Conservation (phyloP, 441 rosid species). For the Theobroma grandiflorum region DNA sequence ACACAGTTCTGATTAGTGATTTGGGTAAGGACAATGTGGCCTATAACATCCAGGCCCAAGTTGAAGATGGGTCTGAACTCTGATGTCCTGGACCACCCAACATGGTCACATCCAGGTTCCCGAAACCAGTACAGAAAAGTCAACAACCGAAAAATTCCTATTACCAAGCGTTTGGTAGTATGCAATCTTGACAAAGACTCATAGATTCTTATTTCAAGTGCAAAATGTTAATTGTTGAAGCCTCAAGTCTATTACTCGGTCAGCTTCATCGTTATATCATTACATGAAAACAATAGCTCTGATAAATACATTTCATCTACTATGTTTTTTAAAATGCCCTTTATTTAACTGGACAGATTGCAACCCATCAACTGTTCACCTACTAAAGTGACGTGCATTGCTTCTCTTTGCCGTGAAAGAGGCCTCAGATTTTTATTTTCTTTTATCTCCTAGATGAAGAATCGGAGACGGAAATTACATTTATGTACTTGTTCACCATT, state of each 20-base stretch:
- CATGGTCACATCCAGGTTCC: neutral
- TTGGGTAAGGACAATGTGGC: neutral
- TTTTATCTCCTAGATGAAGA: neutral
- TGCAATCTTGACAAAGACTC: neutral
- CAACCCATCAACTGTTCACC: slow-evolving; percentile 44
- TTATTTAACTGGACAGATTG: slow-evolving; percentile 27
- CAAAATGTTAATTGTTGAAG: neutral
- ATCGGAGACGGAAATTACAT: neutral
- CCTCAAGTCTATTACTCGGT: neutral
- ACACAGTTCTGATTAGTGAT: neutral
- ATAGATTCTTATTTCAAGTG: neutral
- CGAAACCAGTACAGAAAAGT: neutral
- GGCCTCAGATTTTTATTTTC: neutral
- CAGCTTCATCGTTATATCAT: neutral
- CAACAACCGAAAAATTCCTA: neutral
- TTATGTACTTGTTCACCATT: neutral
- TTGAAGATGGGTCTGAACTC: slow-evolving; percentile 1
- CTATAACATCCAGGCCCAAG: neutral
- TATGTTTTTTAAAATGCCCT: neutral
- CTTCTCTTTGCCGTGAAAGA: slow-evolving; percentile 15
- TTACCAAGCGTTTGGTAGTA: neutral
- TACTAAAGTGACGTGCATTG: neutral
- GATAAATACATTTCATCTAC: slow-evolving; percentile 23
- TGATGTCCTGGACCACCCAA: neutral
- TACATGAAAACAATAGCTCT: neutral